Evolutionary conservation across 371 early-diverging fungal species (phyloP), one percentile per base, ranked within the genome.

Genomic region (Mucor saturninus): DNA sequence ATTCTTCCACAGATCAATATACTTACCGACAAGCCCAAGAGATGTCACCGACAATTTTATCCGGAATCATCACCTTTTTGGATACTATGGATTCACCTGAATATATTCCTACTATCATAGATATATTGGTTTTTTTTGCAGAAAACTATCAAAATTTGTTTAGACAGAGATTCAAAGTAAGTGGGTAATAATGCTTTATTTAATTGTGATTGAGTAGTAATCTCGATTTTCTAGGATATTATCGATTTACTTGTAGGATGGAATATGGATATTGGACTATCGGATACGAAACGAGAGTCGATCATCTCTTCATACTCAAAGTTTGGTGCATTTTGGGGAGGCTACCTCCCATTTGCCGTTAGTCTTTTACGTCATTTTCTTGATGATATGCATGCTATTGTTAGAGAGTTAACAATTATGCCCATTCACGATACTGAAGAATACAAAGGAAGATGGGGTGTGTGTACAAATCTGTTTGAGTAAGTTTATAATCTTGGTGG

Each of bases 231-330:
- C 38, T 67, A 91, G 86, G 85, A 86, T 46, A 74, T 90, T 30
- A 75, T 88, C 46, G 85, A 88, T 64, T 65, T 87, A 7, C 71
- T 92, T 5, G 82, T 89, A n/a, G 90, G 87, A 5, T 90, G 91
- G 91, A 77, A 82, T 68, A 79, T 86, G 51, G 89, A 90, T 61
- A 65, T 73, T 9, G 62, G 59, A n/a, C 53, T 85, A 26, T 65
- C 77, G 0, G 78, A 75, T n/a, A 30, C 68, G 11, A 73, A 80
- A 11, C 64, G 75, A 52, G 51, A 49, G 6, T 30, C 50, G 3
- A 30, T 65, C 11, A 55, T 56, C 46, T 56, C 63, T 4, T 59
- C 69, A 7, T 72, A 65, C 38, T 46, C 42, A n/a, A 69, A 62
- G 48, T 68, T 72, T 48, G 40, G 43, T 21, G 29, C 45, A 1